Evolutionary conservation across 2,329 filamentous ascomycete genomes (phyloP).

Genomic region (Apiospora rasikravindrae): DNA sequence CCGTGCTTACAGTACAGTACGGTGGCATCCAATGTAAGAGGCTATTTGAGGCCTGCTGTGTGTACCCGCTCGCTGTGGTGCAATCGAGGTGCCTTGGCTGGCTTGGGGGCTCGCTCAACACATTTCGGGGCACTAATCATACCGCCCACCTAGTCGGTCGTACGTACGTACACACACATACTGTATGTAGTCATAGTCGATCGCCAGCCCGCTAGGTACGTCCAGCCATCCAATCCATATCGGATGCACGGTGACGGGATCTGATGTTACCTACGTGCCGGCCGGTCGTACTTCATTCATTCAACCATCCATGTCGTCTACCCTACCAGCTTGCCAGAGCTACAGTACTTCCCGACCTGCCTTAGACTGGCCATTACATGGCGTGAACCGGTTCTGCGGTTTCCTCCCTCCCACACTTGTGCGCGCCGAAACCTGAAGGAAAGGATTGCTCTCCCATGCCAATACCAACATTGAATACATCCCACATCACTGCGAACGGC

Average conservation of each 20-base stretch:
- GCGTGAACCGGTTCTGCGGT: not conserved
- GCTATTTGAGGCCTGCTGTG: not conserved
- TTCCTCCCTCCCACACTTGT: constrained; percentile 8
- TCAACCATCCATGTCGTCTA: no score
- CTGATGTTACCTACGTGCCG: no score
- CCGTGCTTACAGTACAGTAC: no score
- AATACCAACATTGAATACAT: not conserved
- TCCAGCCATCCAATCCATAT: no score
- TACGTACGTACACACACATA: no score
- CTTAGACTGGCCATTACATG: not conserved
- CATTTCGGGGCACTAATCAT: no score
- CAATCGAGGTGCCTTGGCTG: not conserved
- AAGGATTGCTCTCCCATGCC: not conserved
- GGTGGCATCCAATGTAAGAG: not conserved
- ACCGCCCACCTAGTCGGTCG: no score
- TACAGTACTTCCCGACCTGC: not conserved
- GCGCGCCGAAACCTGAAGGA: constrained; percentile 7
- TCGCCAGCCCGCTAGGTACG: no score
- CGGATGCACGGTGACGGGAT: no score
- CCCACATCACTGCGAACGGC: not conserved
- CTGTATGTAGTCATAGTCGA: no score
- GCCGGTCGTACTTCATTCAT: no score
- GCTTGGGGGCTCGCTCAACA: no score
- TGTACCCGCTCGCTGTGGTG: not conserved
- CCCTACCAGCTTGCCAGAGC: not conserved